Conservation (phyloP, 208 protist species). For the Jaenimonas drosophilae region DNA sequence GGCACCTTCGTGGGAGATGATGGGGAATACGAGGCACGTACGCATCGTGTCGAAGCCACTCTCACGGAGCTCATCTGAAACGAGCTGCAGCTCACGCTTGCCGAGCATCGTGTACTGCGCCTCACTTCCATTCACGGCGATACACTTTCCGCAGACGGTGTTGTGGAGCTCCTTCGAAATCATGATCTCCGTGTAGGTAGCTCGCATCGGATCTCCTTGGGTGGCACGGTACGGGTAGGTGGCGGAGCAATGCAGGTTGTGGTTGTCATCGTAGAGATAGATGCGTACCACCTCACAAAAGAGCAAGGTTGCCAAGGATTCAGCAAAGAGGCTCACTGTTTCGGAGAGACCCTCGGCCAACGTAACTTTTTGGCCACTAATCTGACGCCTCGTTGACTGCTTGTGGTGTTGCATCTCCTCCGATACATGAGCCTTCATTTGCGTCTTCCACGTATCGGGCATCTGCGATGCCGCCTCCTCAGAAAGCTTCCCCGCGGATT, state of each 20-base stretch:
- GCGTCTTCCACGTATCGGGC: conserved; percentile 13
- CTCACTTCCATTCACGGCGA: conserved; percentile 67
- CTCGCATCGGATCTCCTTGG: conserved; percentile 56
- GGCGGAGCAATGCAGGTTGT: conserved; percentile 53
- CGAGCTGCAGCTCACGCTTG: conserved; percentile 15
- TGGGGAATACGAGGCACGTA: conserved; percentile 81
- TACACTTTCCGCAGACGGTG: conserved; percentile 53
- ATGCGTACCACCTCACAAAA: conserved; percentile 80
- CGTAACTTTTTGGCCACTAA: conserved; percentile 5
- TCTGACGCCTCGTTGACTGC: neutral
- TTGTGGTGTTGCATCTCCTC: conserved; percentile 4
- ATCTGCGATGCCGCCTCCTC: neutral
- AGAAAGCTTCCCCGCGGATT: too few species aligned
- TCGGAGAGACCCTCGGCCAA: conserved; percentile 31
- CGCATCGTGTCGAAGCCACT: conserved; percentile 61
- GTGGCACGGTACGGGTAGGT: conserved; percentile 38
- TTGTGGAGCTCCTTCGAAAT: conserved; percentile 70
- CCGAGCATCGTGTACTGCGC: conserved; percentile 13
- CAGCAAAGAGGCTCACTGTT: conserved; percentile 54
- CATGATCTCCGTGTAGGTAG: conserved; percentile 63
- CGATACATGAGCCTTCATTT: conserved; percentile 5
- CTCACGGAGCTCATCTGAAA: conserved; percentile 20
- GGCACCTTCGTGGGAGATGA: conserved; percentile 24
- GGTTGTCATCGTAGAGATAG: conserved; percentile 75
- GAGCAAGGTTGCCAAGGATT: conserved; percentile 65